Conservation (phyloP, 352 stramenopile genomes). For the Pythium aristosporum region DNA sequence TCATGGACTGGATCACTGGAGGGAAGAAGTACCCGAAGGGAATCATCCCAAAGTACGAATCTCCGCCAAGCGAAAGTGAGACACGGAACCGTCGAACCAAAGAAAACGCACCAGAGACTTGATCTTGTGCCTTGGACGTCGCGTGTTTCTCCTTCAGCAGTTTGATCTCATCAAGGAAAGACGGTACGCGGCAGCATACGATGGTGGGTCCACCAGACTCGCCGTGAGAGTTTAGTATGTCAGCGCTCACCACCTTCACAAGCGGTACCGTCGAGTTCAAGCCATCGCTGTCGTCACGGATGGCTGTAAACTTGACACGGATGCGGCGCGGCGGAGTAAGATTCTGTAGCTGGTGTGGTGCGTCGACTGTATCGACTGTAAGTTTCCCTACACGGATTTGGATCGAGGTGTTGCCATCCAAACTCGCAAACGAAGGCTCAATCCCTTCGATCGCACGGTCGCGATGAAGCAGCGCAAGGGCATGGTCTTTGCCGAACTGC, state of each 20-base stretch:
- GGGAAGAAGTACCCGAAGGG: constrained; percentile 58
- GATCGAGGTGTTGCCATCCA: constrained; percentile 38
- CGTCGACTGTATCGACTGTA: constrained; percentile 43
- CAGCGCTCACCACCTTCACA: constrained; percentile 36
- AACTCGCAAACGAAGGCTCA: constrained; percentile 35
- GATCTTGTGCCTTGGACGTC: not conserved
- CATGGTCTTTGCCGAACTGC: constrained; percentile 46
- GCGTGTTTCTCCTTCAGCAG: constrained; percentile 13
- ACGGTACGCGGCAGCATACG: constrained; percentile 45
- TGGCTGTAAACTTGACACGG: constrained; percentile 49
- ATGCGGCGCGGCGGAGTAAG: constrained; percentile 48
- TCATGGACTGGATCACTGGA: constrained; percentile 57
- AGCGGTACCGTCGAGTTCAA: constrained; percentile 2
- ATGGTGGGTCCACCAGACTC: constrained; percentile 18
- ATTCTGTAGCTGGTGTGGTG: constrained; percentile 40
- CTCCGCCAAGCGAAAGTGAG: constrained; percentile 38
- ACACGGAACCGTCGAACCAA: constrained; percentile 39
- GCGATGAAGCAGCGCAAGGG: constrained; percentile 47
- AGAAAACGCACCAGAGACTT: not conserved
- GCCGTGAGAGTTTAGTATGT: constrained; percentile 9
- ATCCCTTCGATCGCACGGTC: constrained; percentile 44
- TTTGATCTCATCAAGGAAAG: constrained; percentile 60
- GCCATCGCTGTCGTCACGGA: constrained; percentile 26
- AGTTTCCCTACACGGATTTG: constrained; percentile 35
- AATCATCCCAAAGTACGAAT: constrained; percentile 45